Evolutionary conservation across 164 flowering plant species (phyloP), one percentile per base, ranked within the genome.

Genomic region (Umbilicus rupestris): DNA sequence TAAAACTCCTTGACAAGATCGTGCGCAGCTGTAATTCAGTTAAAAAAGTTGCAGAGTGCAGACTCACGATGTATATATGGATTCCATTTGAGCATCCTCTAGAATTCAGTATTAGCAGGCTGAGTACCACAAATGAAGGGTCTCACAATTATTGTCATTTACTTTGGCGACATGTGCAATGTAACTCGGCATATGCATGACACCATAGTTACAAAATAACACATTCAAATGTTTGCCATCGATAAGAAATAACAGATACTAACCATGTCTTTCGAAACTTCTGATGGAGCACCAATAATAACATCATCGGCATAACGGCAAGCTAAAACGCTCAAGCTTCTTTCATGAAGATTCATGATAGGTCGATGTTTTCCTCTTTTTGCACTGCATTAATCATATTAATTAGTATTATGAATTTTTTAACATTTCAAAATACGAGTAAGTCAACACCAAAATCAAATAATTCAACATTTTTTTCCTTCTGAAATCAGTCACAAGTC

Each of bases 281-380:
- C 97, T 89, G 82, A 77, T 35, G 98, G 98, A 74, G 98, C 97
- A 71, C 98, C 98, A 73, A 93, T 93, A 68, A 93, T 90, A 46
- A 93, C 98, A 78, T 93, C 98, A 75, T 93, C 98, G 3, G 83
- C 98, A 74, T 89, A 86, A 47, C 86, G 90, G 62, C 98, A 93
- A 73, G 97, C 98, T 79, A 93, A 76, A 65, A 90, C 97, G 74
- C 97, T 90, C 67, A 93, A 72, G 74, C 98, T 93, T 78, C 98
- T 82, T 81, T 93, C 98, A 71, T 93, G 98, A 62, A 93, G 95
- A 79, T 90, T 89, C 98, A 93, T 93, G 66, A 93, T 90, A 35
- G 98, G 98, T 42, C 91, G 98, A 80, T 93, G 98, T 26, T 75
- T 80, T 69, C 98, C 97, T 82, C 95, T 85, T 68, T 84, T 79